Conservation (phyloP, 2,329 filamentous ascomycete species). For the Aspergillus ruber region DNA sequence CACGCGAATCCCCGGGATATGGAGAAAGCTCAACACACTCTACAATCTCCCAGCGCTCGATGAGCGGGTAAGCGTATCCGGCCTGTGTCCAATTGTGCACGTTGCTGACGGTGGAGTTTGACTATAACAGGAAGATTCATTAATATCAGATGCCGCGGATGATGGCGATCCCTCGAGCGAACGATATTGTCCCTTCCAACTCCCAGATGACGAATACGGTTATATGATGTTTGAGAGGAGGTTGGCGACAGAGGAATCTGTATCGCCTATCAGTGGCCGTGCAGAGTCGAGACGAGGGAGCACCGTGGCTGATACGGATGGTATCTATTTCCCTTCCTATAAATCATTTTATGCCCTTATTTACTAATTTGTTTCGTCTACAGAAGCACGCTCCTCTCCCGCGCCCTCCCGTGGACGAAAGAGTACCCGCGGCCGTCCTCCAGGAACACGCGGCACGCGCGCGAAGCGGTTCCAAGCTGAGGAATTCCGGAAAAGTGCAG, state of each 20-base stretch:
- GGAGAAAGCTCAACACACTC: constrained; percentile 74
- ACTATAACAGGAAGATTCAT: constrained; percentile 45
- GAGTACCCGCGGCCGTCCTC: constrained; percentile 27
- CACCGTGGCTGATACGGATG: constrained; percentile 44
- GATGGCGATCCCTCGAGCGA: constrained; percentile 45
- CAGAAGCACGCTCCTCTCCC: constrained; percentile 40
- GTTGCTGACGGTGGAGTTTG: background rate
- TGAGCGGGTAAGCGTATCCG: constrained; percentile 60
- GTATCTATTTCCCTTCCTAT: constrained; percentile 20
- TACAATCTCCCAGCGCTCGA: constrained; percentile 85
- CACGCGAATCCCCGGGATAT: constrained; percentile 84
- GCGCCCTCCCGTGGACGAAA: constrained; percentile 36
- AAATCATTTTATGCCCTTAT: background rate
- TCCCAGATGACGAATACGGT: constrained; percentile 49
- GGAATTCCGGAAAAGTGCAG: constrained; percentile 22
- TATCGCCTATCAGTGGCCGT: constrained; percentile 32
- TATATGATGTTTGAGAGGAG: constrained; percentile 44
- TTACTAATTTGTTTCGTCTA: constrained; percentile 3
- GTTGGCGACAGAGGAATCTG: constrained; percentile 38
- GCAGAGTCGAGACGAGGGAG: constrained; percentile 37
- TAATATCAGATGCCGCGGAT: constrained; percentile 52
- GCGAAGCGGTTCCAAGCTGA: constrained; percentile 34
- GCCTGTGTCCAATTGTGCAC: background rate
- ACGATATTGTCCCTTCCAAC: constrained; percentile 60
- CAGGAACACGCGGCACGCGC: constrained; percentile 28